Evolutionary conservation across 805 yeast genomes (phyloP), one percentile per base, ranked within the genome.

Genomic region (Cyberlindnera amylophila): DNA sequence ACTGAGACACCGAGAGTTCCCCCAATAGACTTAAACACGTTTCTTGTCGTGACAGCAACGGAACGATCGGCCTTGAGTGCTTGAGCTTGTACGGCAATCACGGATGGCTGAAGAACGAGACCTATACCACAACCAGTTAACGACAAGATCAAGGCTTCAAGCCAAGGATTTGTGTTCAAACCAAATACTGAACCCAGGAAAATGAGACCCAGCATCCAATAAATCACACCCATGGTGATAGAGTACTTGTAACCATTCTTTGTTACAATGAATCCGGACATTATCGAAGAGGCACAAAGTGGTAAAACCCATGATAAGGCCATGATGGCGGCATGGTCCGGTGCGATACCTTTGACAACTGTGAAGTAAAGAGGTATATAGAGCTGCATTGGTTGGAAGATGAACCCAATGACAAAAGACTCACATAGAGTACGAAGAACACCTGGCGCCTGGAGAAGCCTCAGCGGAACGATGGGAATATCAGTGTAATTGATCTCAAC

Each of bases 1-100:
- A 74, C 58, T 1, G 83, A 80, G 24, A 77, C 64, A 0, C 85
- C 84, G 17, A 78, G 61, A 0, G 83, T 71, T 14, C 81, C 81
- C 4, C 85, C 85, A 45, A 79, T 69, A 0, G 81, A 68, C 37
- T 82, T 61, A 40, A 75, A 53, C 16, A 78, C 76, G 50, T 77
- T 79, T 54, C 85, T 65, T 1, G 79, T 65, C 2, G 81, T 67
- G 5, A 78, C 75, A 2, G 77, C 77, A 11, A 77, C 79, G 0
- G 84, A 78, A 33, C 83, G 56, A 44, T 80, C 83, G 1, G 69
- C 62, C 38, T 69, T 67, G 16, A 49, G 59, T 13, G 77, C 64
- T 45, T 75, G 77, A 1, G 81, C 79, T 51, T 78, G 83, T 10
- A 72, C 67, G 0, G 80, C 82, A 12, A 78, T 67, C 10, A 54